Base-by-base conservation (phyloP, 1,284 basidiomycete species). In the Fistulina hepatica region DNA sequence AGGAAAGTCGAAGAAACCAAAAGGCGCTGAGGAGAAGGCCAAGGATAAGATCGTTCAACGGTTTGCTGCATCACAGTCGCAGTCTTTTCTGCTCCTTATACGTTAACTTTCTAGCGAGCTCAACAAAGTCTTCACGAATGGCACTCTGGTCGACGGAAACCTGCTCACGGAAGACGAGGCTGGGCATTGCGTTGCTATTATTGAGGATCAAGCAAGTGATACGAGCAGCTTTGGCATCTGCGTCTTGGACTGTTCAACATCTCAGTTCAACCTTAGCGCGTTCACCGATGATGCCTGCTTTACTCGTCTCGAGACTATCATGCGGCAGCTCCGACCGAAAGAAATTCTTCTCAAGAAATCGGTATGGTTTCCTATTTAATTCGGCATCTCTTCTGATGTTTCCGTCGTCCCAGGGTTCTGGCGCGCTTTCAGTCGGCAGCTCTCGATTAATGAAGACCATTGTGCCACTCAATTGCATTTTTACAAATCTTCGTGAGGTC, bases 61-160 rank as follows among this genome's bases (percentile, higher is more conserved):
- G 78, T 76, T 35, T 38, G 26, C 34, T 16, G 16, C 13, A 35
- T 12, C 7, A 8, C n/a, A n/a, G n/a, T n/a, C n/a, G n/a, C n/a
- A n/a, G n/a, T n/a, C n/a, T n/a, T n/a, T n/a, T n/a, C n/a, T n/a
- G n/a, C n/a, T n/a, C n/a, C n/a, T n/a, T n/a, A n/a, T n/a, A n/a
- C 23, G 17, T 11, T 13, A 33, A 19, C 21, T 15, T 17, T 40
- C 42, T 44, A 83, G 94, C 41, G 94, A 94, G 54, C 71, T 99
- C 30, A 84, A 88, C 54, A 93, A 94, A 63, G 91, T 99, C 25
- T 85, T 94, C 56, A 99, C 95, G 0, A 91, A 90, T 42, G 95
- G 95, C 6, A 99, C 95, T 0, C 81, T 98, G 20, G 85, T 97
- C 39, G 95, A 99, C 51, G 79, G 81, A 5, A 76, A 81, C 31